A percentile compares a stretch with the other conserved stretches of the same genome.
Evolutionary conservation across 345 rosid genomes (phyloP).

Genomic region (Salix udensis): DNA sequence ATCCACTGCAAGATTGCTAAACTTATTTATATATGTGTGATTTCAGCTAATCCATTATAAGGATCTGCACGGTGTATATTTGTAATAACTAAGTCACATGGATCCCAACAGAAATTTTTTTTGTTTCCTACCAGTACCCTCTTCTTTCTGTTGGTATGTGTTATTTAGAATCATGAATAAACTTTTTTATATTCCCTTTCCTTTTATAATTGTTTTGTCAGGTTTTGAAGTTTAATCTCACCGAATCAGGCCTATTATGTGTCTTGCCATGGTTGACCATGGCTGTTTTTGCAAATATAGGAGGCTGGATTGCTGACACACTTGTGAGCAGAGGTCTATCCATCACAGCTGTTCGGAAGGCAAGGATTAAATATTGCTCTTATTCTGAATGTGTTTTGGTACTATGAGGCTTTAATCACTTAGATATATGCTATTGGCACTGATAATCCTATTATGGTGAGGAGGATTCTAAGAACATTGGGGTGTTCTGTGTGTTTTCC

Average conservation of each 20-base stretch:
- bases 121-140: background rate
- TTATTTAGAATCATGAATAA: background rate
- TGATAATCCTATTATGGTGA: background rate
- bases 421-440: background rate
- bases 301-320: constrained; percentile 99
- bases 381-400: background rate
- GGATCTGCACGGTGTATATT: background rate
- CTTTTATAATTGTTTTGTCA: constrained; percentile 28
- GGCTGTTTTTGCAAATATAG: constrained; percentile 87
- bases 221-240: constrained; percentile 97
- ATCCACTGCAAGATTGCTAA: background rate
- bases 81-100: background rate
- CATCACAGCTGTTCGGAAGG: constrained; percentile 91
- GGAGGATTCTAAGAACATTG: background rate
- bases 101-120: background rate
- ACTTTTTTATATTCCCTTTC: background rate
- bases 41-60: background rate
- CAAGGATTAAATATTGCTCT: constrained; percentile 30
- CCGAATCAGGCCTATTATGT: constrained; percentile 87
- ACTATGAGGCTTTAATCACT: background rate
- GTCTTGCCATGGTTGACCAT: constrained; percentile 98
- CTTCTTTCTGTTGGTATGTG: background rate
- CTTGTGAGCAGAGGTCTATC: constrained; percentile 91
- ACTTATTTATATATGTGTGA: background rate
- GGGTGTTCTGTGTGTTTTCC: background rate